Evolutionary conservation across 2,329 filamentous ascomycete species (phyloP), one percentile per base, ranked within the genome.

Genomic region (Neofusicoccum cordaticola): DNA sequence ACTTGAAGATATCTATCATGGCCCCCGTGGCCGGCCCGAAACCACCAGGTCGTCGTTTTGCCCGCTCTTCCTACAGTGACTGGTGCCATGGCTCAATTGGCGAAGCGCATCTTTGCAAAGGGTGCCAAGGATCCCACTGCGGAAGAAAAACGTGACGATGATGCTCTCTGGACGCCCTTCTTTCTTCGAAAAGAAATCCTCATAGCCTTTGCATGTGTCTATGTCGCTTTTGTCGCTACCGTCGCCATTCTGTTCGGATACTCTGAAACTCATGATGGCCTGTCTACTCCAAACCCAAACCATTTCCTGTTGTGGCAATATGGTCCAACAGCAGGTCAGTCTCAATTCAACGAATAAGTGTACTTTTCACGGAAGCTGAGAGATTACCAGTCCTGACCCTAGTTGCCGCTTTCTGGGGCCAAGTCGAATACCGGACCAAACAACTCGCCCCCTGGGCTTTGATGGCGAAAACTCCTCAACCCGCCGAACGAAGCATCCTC

Each of bases 361-460:
- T 39, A 12, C 1, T 12, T 4, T 17, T 7, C n/a, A 17, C 4
- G n/a, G 22, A 9, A 47, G 44, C 34, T 39, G 51, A 39, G 8
- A 8, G 34, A 3, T 4, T 2, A 9, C 15, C 15, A 47, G 44
- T 64, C 13, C 51, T 66, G 6, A 44, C 47, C 3, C 7, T 66
- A 1, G 4, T 50, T 19, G 61, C 62, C 3, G 51, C 62, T 2
- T 45, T 58, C 13, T 66, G 65, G 65, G 44, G 31, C 17, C 50
- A 51, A 47, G 50, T 66, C 1, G 61, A 64, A 44, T 64, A 64
- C 15, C 22, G 65, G 6, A 60, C 65, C 6, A 53, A 64, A 19
- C 65, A 66, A 17, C 52, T 66, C 13, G 58, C 31, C 2, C 65
- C 65, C 2, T 66, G 65, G 65, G 45, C 47, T 6, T 2, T 39